phyloP scores from a whole-genome alignment of 2,329 filamentous ascomycete genomes.

The Dactylonectria macrodidyma region DNA sequence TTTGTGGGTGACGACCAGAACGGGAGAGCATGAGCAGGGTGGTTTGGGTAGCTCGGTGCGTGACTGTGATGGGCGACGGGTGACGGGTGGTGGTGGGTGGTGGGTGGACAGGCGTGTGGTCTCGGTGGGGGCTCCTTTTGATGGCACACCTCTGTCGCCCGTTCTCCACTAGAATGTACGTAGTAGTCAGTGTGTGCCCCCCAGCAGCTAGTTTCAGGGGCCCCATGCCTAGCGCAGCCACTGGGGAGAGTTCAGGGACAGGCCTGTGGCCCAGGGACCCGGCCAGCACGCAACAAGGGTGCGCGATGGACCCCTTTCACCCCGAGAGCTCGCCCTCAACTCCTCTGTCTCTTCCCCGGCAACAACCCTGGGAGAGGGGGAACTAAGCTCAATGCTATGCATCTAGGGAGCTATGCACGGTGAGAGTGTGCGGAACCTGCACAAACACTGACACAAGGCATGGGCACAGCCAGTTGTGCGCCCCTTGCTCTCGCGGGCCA shows the following conservation, averaged over 20 bases:
- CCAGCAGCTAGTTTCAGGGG: slow-evolving; percentile 29
- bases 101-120: slow-evolving; percentile 36
- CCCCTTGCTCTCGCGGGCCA: not conserved
- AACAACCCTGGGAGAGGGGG: slow-evolving; percentile 4
- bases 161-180: slow-evolving; percentile 19
- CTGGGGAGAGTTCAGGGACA: slow-evolving; percentile 21
- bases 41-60: slow-evolving; percentile 14
- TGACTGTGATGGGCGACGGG: slow-evolving; percentile 26
- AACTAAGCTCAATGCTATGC: not conserved
- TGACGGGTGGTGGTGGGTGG: slow-evolving; percentile 19
- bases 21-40: not conserved
- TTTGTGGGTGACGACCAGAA: slow-evolving; percentile 33
- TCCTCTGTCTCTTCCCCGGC: slow-evolving; percentile 8
- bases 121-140: slow-evolving; percentile 38
- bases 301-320: slow-evolving; percentile 38
- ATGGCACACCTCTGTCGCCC: slow-evolving; percentile 28
- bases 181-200: slow-evolving; percentile 25
- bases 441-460: slow-evolving; percentile 7
- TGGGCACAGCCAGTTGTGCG: slow-evolving; percentile 3
- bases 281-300: slow-evolving; percentile 19
- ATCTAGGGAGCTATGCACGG: not conserved
- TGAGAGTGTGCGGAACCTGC: not conserved
- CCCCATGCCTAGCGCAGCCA: slow-evolving; percentile 36
- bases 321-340: slow-evolving; percentile 12
- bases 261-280: slow-evolving; percentile 33